These are phyloP conservation scores for Apiospora aurea DNA, from an alignment of 2,329 filamentous ascomycete species.

Conservation along the genomic window DNA sequence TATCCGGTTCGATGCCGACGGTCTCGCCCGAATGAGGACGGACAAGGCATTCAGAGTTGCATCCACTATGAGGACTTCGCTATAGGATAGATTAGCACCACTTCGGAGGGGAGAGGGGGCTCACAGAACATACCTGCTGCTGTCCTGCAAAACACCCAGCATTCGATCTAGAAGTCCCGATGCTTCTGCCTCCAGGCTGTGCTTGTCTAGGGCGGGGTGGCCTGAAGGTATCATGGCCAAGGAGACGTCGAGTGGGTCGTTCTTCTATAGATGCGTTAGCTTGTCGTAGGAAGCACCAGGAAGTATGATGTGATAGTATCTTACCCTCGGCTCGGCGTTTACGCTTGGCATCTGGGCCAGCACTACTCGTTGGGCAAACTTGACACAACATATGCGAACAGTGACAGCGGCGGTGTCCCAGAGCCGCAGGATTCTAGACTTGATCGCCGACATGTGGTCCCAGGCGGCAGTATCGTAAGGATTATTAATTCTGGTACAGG, in stretches of 20 bases:
- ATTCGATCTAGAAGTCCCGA: slow-evolving; percentile 90
- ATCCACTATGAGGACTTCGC: slow-evolving; percentile 87
- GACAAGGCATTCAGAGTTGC: slow-evolving; percentile 90
- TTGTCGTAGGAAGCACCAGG: not conserved
- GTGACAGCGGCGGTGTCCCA: slow-evolving; percentile 83
- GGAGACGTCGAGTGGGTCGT: slow-evolving; percentile 74
- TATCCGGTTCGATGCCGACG: slow-evolving; percentile 83
- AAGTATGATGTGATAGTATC: slow-evolving; percentile 40
- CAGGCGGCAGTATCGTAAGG: slow-evolving; percentile 82
- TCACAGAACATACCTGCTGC: slow-evolving; percentile 70
- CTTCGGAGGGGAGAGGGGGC: slow-evolving; percentile 22
- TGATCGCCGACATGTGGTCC: slow-evolving; percentile 89
- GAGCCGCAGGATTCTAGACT: slow-evolving; percentile 83
- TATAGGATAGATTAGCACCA: slow-evolving; percentile 44
- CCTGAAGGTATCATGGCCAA: slow-evolving; percentile 83
- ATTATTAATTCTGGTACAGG: slow-evolving; percentile 75
- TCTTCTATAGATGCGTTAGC: slow-evolving; percentile 45
- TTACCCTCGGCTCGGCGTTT: slow-evolving; percentile 82
- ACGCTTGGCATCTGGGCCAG: slow-evolving; percentile 88
- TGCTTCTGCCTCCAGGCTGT: slow-evolving; percentile 89
- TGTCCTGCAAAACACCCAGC: slow-evolving; percentile 83
- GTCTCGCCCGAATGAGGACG: slow-evolving; percentile 81
- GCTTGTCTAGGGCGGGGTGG: slow-evolving; percentile 80
- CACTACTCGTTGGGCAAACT: slow-evolving; percentile 93
- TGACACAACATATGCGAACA: slow-evolving; percentile 92